These are phyloP conservation scores for Chloroidium sp. DNA, from an alignment of 163 green algal genomes.

Conservation along the genomic window DNA sequence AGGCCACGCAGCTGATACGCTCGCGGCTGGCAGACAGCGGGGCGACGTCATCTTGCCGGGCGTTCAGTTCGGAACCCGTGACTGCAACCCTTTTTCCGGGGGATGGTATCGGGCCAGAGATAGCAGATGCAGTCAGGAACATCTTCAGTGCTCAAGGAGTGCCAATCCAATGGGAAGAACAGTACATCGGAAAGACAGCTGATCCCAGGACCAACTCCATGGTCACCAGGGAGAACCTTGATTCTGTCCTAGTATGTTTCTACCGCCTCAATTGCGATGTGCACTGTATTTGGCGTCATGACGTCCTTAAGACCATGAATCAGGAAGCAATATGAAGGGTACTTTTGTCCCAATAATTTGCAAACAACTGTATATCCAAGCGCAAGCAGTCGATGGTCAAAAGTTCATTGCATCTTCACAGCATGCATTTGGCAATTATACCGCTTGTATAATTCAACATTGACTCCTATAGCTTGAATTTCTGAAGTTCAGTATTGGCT, in stretches of 20 bases:
- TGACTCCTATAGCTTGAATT: too few species aligned
- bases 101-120: constrained; percentile 91
- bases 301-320: too few species aligned
- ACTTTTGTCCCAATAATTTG: too few species aligned
- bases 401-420: too few species aligned
- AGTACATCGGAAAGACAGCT: constrained; percentile 71
- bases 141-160: constrained; percentile 66
- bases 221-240: constrained; percentile 83
- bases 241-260: constrained; percentile 77
- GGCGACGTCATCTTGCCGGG: not conserved
- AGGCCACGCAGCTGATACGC: not conserved
- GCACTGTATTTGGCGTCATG: constrained; percentile 3
- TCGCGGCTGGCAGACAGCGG: not conserved
- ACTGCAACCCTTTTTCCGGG: constrained; percentile 85
- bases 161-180: constrained; percentile 85
- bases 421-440: too few species aligned
- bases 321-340: too few species aligned
- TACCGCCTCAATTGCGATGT: not conserved
- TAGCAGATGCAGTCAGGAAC: constrained; percentile 65
- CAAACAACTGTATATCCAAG: too few species aligned
- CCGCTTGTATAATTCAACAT: too few species aligned
- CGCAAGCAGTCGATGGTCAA: too few species aligned
- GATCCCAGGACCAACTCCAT: constrained; percentile 85
- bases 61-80: constrained; percentile 19
- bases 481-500: too few species aligned